phyloP scores from a whole-genome alignment of 2,329 filamentous ascomycete species.

The Neonectria ditissima region DNA sequence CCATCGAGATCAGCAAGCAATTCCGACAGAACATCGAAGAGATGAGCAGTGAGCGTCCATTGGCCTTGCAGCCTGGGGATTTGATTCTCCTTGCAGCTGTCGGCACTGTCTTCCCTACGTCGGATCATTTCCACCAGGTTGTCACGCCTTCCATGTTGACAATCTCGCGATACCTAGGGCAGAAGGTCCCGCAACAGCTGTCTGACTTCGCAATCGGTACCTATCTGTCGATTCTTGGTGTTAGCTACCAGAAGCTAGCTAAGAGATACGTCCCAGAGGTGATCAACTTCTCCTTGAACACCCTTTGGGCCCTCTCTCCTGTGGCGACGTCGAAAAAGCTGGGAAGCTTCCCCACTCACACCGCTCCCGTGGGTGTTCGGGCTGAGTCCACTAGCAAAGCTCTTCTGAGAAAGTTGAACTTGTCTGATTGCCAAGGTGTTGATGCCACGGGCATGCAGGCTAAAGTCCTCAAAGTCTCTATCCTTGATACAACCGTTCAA shows the following conservation, averaged over 20 bases:
- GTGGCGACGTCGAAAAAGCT: conserved; percentile 58
- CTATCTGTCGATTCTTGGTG: conserved; percentile 80
- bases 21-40: conserved; percentile 80
- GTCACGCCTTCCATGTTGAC: conserved; percentile 89
- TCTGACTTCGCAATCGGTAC: conserved; percentile 78
- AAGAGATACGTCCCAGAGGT: conserved; percentile 92
- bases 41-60: conserved; percentile 61
- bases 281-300: conserved; percentile 83
- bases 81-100: conserved; percentile 86
- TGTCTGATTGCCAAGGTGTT: conserved; percentile 66
- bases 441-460: conserved; percentile 49
- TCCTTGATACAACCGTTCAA: conserved; percentile 71
- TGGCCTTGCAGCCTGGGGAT: conserved; percentile 74
- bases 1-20: conserved; percentile 79
- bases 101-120: conserved; percentile 89
- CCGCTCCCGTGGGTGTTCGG: conserved; percentile 63
- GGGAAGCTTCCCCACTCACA: conserved; percentile 72
- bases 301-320: conserved; percentile 75
- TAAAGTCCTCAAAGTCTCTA: conserved; percentile 63
- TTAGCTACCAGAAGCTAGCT: conserved; percentile 86
- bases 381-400: conserved; percentile 58
- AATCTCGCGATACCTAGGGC: conserved; percentile 85
- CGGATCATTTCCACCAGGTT: conserved; percentile 96
- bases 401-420: conserved; percentile 64
- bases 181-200: conserved; percentile 75